phyloP scores from a whole-genome alignment of 1,139 yeast genomes.

The Saccharomyces hybrid region DNA sequence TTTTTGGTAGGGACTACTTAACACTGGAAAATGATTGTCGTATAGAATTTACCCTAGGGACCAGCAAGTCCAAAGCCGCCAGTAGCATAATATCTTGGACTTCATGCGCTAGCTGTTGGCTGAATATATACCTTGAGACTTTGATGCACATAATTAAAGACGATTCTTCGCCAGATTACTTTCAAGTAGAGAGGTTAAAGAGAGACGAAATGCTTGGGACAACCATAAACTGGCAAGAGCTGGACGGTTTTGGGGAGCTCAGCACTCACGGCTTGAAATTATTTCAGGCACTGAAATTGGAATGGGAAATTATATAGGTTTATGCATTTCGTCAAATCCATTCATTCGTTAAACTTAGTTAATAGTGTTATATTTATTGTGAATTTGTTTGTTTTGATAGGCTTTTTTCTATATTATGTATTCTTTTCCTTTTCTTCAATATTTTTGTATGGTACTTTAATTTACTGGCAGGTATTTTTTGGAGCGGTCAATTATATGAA shows the following conservation, averaged over 20 bases:
- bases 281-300: slow-evolving; percentile 41
- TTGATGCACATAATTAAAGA: slow-evolving; percentile 13
- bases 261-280: slow-evolving; percentile 43
- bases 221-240: slow-evolving; percentile 43
- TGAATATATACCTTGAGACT: slow-evolving; percentile 33
- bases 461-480: not conserved
- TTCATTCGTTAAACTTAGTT: not conserved
- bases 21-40: slow-evolving; percentile 18
- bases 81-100: slow-evolving; percentile 15
- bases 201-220: slow-evolving; percentile 18
- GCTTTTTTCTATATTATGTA: not conserved
- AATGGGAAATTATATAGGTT: slow-evolving; percentile 10
- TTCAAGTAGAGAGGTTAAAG: slow-evolving; percentile 7
- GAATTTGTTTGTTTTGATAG: not conserved
- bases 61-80: slow-evolving; percentile 11
- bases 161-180: not conserved
- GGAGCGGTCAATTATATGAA: not conserved
- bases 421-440: not conserved
- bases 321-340: not conserved
- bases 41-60: slow-evolving; percentile 13
- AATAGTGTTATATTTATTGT: not conserved
- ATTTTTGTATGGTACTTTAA: not conserved
- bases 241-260: slow-evolving; percentile 69
- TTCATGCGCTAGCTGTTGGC: slow-evolving; percentile 33
- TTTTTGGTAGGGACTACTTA: not conserved